phyloP scores from a whole-genome alignment of 768 basidiomycete species.

The Mycena epipterygia region DNA sequence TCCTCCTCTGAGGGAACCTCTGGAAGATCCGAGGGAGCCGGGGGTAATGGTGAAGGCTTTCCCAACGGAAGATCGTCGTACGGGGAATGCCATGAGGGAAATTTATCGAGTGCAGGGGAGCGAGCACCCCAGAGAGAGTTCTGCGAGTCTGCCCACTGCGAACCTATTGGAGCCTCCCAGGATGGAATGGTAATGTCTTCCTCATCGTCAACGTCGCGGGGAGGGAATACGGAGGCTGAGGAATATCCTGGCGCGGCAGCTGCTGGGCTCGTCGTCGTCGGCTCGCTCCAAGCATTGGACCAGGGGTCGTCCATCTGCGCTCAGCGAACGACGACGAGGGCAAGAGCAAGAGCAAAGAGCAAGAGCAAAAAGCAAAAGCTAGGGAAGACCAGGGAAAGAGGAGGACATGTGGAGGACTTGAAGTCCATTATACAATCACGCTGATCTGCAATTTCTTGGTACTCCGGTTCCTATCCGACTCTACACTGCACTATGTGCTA shows the following conservation, averaged over 20 bases:
- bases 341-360: too few relatives aligned
- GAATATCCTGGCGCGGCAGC: too few relatives aligned
- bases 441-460: too few relatives aligned
- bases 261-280: slow-evolving; percentile 47
- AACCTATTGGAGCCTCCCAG: slow-evolving; percentile 58
- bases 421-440: too few relatives aligned
- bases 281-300: slow-evolving; percentile 77
- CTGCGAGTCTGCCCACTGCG: slow-evolving; percentile 50
- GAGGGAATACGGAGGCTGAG: slow-evolving; percentile 10
- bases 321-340: not conserved
- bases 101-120: slow-evolving; percentile 30
- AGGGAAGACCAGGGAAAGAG: too few relatives aligned
- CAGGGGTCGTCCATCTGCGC: slow-evolving; percentile 91
- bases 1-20: slow-evolving; percentile 24
- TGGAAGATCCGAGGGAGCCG: slow-evolving; percentile 21
- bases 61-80: slow-evolving; percentile 58
- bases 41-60: slow-evolving; percentile 30
- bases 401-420: too few relatives aligned
- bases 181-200: slow-evolving; percentile 70
- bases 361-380: too few relatives aligned
- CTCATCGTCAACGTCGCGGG: slow-evolving; percentile 47
- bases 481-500: too few relatives aligned
- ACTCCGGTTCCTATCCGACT: not conserved
- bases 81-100: slow-evolving; percentile 45
- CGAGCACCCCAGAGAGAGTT: slow-evolving; percentile 34